Percentiles rank a stretch among this genome's conserved stretches.
phyloP scores from a whole-genome alignment of 2,329 filamentous ascomycete species.

The Fusarium avenaceum region DNA sequence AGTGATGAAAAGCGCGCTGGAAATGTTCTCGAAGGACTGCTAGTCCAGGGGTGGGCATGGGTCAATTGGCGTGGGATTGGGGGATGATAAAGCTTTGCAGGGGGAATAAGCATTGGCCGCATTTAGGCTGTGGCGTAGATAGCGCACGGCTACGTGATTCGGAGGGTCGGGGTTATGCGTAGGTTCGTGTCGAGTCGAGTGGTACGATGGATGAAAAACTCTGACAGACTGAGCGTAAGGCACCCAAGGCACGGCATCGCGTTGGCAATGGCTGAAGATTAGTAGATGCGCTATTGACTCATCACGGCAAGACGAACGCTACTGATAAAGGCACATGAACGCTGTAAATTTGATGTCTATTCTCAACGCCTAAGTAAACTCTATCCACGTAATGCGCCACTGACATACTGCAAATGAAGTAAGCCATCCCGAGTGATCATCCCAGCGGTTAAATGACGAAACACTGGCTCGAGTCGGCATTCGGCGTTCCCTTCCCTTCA shows the following conservation, averaged over 20 bases:
- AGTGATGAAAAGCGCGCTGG: slow-evolving; percentile 8
- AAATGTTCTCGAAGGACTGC: slow-evolving; percentile 41
- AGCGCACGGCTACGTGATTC: slow-evolving; percentile 1
- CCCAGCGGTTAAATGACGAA: neutral
- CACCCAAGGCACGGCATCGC: too few species aligned
- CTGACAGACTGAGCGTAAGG: too few species aligned
- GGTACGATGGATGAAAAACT: too few species aligned
- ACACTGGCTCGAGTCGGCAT: slow-evolving; percentile 21
- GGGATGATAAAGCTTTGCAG: slow-evolving; percentile 27
- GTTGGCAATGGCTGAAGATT: too few species aligned
- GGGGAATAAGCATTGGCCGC: slow-evolving; percentile 27
- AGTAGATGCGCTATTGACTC: too few species aligned
- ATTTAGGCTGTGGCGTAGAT: slow-evolving; percentile 16
- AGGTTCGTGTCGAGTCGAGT: neutral
- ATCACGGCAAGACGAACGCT: too few species aligned
- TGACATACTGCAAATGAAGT: too few species aligned
- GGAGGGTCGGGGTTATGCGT: neutral
- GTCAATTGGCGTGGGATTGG: slow-evolving; percentile 11
- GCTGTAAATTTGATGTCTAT: too few species aligned
- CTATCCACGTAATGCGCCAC: too few species aligned
- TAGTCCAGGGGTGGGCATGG: slow-evolving; percentile 27
- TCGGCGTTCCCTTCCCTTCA: slow-evolving; percentile 10
- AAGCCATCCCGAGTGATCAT: too few species aligned
- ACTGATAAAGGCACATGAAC: too few species aligned
- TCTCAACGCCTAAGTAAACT: too few species aligned